Evolutionary conservation across 2,329 filamentous ascomycete genomes (phyloP).

Genomic region (Aspergillus pseudonomiae): DNA sequence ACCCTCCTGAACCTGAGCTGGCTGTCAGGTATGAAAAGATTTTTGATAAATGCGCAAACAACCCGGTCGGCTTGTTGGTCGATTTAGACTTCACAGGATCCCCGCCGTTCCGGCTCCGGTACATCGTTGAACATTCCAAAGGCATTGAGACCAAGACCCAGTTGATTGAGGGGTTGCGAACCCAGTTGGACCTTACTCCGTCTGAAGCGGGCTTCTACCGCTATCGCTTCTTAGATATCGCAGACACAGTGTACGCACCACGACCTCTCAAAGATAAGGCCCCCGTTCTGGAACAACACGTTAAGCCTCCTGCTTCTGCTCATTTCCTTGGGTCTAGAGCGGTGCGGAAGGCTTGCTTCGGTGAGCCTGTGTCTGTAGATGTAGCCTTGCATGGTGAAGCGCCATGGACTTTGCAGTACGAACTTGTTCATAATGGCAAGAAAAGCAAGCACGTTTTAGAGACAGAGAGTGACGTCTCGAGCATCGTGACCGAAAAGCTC

Average conservation of each 20-base stretch:
- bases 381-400: constrained; percentile 78
- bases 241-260: constrained; percentile 77
- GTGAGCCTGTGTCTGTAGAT: constrained; percentile 74
- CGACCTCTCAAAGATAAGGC: constrained; percentile 64
- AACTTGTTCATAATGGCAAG: constrained; percentile 86
- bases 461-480: constrained; percentile 66
- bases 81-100: constrained; percentile 89
- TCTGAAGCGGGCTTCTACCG: constrained; percentile 79
- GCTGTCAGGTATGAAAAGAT: constrained; percentile 77
- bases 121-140: constrained; percentile 67
- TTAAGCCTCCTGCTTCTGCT: constrained; percentile 89
- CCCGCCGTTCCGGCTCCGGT: constrained; percentile 83
- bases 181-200: constrained; percentile 84
- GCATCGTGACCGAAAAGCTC: constrained; percentile 74
- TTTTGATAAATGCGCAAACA: constrained; percentile 92
- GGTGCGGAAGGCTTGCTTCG: constrained; percentile 73
- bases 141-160: constrained; percentile 59
- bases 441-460: constrained; percentile 69
- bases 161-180: constrained; percentile 70
- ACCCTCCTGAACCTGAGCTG: constrained; percentile 84
- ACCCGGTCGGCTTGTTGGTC: constrained; percentile 85
- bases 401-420: constrained; percentile 89
- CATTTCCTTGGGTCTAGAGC: constrained; percentile 62
- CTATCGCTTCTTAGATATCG: constrained; percentile 80
- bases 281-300: constrained; percentile 77